These are phyloP conservation scores for Peronosclerospora sorghi DNA, from an alignment of 352 stramenopile genomes.

Conservation along the genomic window DNA sequence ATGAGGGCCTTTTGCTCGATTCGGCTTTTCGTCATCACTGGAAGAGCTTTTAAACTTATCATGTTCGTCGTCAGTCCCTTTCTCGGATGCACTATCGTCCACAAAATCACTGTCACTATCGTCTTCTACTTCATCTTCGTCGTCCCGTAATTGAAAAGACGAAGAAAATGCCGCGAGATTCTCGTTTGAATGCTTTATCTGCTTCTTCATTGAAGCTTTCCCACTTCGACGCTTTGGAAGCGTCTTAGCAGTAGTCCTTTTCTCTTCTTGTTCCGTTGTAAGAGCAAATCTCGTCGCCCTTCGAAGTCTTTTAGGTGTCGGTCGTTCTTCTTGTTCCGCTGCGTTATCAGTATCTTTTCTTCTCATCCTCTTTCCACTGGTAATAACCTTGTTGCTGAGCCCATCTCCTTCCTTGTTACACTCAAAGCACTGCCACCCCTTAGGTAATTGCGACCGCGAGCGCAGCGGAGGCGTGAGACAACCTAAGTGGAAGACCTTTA, in stretches of 20 bases:
- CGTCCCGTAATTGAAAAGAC: conserved; percentile 3
- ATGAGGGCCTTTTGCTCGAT: too few relatives aligned
- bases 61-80: conserved; percentile 24
- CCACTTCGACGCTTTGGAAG: conserved; percentile 6
- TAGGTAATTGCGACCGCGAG: conserved; percentile 25
- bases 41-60: not conserved
- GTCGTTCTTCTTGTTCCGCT: conserved; percentile 6
- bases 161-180: conserved; percentile 1
- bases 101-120: conserved; percentile 46
- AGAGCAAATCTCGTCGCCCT: not conserved
- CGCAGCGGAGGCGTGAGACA: conserved; percentile 44
- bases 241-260: conserved; percentile 5
- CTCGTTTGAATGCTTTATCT: conserved; percentile 1
- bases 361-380: conserved; percentile 8
- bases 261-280: not conserved
- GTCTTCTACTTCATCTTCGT: conserved; percentile 14
- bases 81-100: conserved; percentile 21
- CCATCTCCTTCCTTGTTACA: conserved; percentile 13
- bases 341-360: conserved; percentile 4
- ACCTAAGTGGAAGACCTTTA: conserved; percentile 34
- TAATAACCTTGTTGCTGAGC: not conserved
- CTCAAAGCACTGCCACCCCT: conserved; percentile 30
- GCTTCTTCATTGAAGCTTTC: conserved; percentile 24
- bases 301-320: conserved; percentile 9
- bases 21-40: conserved; percentile 2